Evolutionary conservation across 2,329 filamentous ascomycete genomes (phyloP).

Genomic region (Fusarium goolgardi): DNA sequence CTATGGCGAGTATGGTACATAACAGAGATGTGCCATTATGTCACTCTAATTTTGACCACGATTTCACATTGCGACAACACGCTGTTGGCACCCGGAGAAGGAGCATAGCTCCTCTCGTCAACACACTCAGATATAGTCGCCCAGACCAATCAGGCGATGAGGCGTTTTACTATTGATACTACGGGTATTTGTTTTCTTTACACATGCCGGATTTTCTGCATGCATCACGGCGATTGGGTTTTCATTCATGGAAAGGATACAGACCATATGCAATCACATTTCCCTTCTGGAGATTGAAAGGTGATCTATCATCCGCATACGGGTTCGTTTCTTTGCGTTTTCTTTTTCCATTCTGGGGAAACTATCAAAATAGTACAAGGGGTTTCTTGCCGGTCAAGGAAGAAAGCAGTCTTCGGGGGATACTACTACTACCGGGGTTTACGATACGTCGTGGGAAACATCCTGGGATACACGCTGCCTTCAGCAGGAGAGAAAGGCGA

Average conservation of each 20-base stretch:
- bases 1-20: conserved; percentile 19
- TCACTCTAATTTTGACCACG: conserved; percentile 15
- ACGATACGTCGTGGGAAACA: conserved; percentile 25
- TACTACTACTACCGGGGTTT: conserved; percentile 13
- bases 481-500: background rate
- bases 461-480: conserved; percentile 20
- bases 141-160: conserved; percentile 1
- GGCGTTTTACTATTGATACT: conserved; percentile 26
- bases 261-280: conserved; percentile 7
- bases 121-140: conserved; percentile 1
- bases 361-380: conserved; percentile 8
- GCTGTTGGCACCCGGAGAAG: conserved; percentile 1
- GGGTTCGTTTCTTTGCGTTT: conserved; percentile 31
- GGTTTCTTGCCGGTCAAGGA: conserved; percentile 21
- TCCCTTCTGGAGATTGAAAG: conserved; percentile 29
- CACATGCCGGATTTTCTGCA: conserved; percentile 12
- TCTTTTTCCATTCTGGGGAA: conserved; percentile 15
- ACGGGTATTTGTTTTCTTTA: conserved; percentile 26
- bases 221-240: conserved; percentile 21
- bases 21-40: conserved; percentile 16
- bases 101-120: conserved; percentile 2
- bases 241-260: conserved; percentile 24
- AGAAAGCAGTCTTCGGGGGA: conserved; percentile 10
- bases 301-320: conserved; percentile 8
- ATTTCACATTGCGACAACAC: background rate